phyloP scores from a whole-genome alignment of 768 basidiomycete species.

The Leccinum subtestaceum region DNA sequence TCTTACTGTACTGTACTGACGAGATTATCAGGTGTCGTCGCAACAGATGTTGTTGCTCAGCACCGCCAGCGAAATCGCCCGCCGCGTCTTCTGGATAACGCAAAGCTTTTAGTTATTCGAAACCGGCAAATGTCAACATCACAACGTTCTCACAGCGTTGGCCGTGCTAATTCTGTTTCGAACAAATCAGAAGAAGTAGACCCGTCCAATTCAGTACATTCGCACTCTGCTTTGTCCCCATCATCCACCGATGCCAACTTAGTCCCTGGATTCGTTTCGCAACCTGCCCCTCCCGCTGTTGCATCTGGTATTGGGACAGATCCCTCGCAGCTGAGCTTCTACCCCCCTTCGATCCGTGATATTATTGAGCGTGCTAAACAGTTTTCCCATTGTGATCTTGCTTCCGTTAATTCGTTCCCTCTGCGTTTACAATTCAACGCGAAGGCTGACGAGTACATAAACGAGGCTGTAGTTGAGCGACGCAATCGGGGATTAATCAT shows the following conservation, averaged over 20 bases:
- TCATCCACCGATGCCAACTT: not conserved
- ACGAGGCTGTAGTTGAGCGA: not conserved
- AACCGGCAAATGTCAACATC: not conserved
- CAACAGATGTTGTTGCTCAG: not conserved
- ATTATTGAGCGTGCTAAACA: not conserved
- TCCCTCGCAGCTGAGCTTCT: not conserved
- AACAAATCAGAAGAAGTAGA: not conserved
- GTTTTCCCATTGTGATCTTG: not conserved
- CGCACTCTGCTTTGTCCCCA: too few species aligned
- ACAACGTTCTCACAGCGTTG: not conserved
- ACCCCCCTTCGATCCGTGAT: not conserved
- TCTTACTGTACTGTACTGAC: not conserved
- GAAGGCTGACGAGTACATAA: not conserved
- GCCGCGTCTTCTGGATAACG: not conserved
- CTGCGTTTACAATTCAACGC: not conserved
- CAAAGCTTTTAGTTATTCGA: not conserved
- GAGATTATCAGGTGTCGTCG: not conserved
- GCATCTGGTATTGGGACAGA: not conserved
- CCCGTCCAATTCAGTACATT: too few species aligned
- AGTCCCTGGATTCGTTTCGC: too few species aligned
- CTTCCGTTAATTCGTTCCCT: not conserved
- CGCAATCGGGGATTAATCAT: too few species aligned
- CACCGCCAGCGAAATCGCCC: not conserved
- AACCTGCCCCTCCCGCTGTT: not conserved
- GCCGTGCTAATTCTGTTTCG: not conserved